Conservation (phyloP, 805 yeast species). For the Dipodascus albidus region DNA sequence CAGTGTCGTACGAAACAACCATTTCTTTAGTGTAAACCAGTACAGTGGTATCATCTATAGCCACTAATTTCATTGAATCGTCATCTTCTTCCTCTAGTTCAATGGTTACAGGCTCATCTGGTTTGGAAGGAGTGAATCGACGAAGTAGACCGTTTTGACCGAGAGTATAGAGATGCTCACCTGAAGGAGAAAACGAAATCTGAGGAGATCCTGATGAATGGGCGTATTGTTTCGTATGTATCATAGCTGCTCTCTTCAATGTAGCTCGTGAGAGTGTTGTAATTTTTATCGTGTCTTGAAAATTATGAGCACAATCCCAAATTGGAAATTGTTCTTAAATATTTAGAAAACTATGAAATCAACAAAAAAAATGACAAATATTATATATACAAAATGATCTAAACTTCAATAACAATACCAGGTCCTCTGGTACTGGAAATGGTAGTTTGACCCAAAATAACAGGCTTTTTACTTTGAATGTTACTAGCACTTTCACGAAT, state of each 20-base stretch:
- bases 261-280: not conserved
- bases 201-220: slow-evolving; percentile 25
- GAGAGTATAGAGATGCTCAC: slow-evolving; percentile 23
- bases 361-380: not conserved
- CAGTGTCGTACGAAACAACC: slow-evolving; percentile 13
- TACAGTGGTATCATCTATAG: slow-evolving; percentile 7
- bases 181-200: slow-evolving; percentile 24
- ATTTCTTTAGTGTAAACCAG: slow-evolving; percentile 14
- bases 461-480: slow-evolving; percentile 58
- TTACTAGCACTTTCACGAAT: slow-evolving; percentile 40
- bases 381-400: slow-evolving; percentile 4
- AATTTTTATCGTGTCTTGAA: not conserved
- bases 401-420: slow-evolving; percentile 49
- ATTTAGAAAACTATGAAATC: not conserved
- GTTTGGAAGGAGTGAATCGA: slow-evolving; percentile 20
- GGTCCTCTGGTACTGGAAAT: slow-evolving; percentile 71
- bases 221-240: slow-evolving; percentile 18
- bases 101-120: slow-evolving; percentile 24
- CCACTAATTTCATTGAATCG: slow-evolving; percentile 27
- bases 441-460: slow-evolving; percentile 55
- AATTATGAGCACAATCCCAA: not conserved
- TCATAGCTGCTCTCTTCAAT: not conserved
- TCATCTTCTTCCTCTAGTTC: slow-evolving; percentile 23
- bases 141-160: slow-evolving; percentile 27
- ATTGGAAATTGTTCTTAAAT: not conserved